Base-by-base conservation (phyloP, 352 stramenopile species). In the Phytophthora sansomeana region DNA sequence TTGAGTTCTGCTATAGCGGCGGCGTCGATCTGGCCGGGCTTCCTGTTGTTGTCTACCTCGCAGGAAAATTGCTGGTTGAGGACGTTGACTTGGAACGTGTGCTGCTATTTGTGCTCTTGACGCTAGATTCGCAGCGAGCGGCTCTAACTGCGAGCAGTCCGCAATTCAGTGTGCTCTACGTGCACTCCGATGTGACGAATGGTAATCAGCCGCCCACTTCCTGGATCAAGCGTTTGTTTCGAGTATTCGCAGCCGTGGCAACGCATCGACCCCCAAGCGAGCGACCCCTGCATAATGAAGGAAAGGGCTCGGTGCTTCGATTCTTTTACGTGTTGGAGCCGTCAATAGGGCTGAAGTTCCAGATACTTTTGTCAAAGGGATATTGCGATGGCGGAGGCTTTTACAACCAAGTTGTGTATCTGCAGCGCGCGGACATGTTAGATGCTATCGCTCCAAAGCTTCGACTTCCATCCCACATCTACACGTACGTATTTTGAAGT, bases 301-400 rank as follows among this genome's bases (percentile, higher is more conserved):
- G 47, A 14, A 28, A 24, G 11, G 51, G 81, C 32, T 56, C 67
- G 26, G 90, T 90, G 14, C 58, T 96, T 42, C 72, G 75, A n/a
- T 87, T 84, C 53, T 90, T 93, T 42, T 96, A 95, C 71, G 71
- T 96, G 42, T 72, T 95, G 11, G 75, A 91, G 58, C 81, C 89
- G 14, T 90, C 74, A 2, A 66, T 93, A 53, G 88, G 83, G 59
- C 69, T 95, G 44, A 93, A 93, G 60, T 60, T 95, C 48, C 69
- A 91, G 17, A 41, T 96, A 38, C 78, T 92, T 2, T 63, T 92
- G 41, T 77, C 81, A 38, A 89, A 87, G 43, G 80, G 87, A 19
- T 90, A 92, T 10, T 72, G 64, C 36, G 74, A 90, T 14, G 75
- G 67, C 28, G 65, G 67, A 46, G 68, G 70, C 14, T 93, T 96